phyloP scores from a whole-genome alignment of 768 basidiomycete genomes.

The Holtermanniella nyarrowii region DNA sequence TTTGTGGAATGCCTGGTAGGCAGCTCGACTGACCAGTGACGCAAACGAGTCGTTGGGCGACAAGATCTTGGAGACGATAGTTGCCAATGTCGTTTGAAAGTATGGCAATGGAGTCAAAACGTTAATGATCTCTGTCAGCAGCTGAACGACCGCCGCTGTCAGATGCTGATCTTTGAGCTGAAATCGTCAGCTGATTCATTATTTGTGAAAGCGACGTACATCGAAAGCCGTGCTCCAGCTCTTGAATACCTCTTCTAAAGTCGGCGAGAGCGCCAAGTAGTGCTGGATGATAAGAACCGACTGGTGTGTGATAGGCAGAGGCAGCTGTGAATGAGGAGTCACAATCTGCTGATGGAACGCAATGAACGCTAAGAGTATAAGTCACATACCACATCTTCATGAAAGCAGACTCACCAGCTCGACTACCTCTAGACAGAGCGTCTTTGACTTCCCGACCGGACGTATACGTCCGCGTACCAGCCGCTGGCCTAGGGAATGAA shows the following conservation, averaged over 20 bases:
- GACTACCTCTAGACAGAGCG: slow-evolving; percentile 20
- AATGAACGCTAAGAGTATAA: slow-evolving; percentile 19
- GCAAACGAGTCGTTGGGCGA: slow-evolving; percentile 22
- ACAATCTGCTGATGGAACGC: slow-evolving; percentile 35
- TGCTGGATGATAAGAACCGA: slow-evolving; percentile 35
- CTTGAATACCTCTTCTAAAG: slow-evolving; percentile 32
- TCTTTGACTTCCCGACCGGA: slow-evolving; percentile 32
- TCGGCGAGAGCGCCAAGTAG: slow-evolving; percentile 34
- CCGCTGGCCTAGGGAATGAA: slow-evolving; percentile 12
- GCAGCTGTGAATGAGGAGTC: slow-evolving; percentile 25
- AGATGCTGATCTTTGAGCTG: slow-evolving; percentile 22
- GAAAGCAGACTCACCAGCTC: slow-evolving; percentile 22
- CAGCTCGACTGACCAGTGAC: slow-evolving; percentile 2
- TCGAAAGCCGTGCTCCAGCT: slow-evolving; percentile 19
- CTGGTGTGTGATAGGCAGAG: slow-evolving; percentile 29
- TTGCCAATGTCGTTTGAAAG: slow-evolving; percentile 26
- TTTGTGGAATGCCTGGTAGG: background rate
- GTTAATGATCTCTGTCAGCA: slow-evolving; percentile 28
- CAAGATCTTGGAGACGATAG: slow-evolving; percentile 29
- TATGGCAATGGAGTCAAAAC: slow-evolving; percentile 35
- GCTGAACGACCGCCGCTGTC: slow-evolving; percentile 21
- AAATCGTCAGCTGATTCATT: background rate
- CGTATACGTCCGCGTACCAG: slow-evolving; percentile 18
- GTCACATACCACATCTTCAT: background rate
- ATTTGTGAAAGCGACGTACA: background rate